Evolutionary conservation across 2,329 filamentous ascomycete species (phyloP).

Genomic region (Ceratocystis huliohia): DNA sequence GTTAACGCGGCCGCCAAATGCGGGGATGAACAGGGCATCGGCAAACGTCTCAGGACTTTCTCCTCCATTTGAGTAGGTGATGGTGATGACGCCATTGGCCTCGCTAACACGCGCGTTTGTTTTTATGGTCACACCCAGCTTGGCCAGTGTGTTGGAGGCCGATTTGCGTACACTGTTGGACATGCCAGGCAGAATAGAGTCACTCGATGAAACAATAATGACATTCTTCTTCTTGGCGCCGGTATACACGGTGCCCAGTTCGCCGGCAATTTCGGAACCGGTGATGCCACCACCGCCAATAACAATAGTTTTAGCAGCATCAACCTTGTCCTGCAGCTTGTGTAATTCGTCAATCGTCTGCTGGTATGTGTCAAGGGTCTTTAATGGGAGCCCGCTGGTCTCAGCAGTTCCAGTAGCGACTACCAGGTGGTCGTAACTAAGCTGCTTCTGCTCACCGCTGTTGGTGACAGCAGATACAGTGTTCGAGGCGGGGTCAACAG

Average conservation of each 20-base stretch:
- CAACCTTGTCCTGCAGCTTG: constrained; percentile 30
- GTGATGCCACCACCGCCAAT: constrained; percentile 31
- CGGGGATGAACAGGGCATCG: constrained; percentile 35
- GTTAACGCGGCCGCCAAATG: constrained; percentile 36
- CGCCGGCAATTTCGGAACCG: constrained; percentile 30
- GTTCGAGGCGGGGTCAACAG: constrained; percentile 33
- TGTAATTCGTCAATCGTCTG: constrained; percentile 32
- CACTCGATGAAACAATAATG: constrained; percentile 22
- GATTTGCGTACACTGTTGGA: constrained; percentile 30
- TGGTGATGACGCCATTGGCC: constrained; percentile 28
- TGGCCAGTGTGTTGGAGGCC: constrained; percentile 31
- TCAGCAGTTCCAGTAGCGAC: constrained; percentile 32
- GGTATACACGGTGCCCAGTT: constrained; percentile 28
- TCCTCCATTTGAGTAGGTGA: constrained; percentile 22
- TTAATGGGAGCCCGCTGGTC: constrained; percentile 34
- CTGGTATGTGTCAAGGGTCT: constrained; percentile 33
- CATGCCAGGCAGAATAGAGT: constrained; percentile 21
- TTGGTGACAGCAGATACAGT: constrained; percentile 32
- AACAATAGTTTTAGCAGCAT: constrained; percentile 29
- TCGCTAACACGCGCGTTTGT: constrained; percentile 30
- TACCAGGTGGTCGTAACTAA: constrained; percentile 40
- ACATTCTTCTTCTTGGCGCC: constrained; percentile 26
- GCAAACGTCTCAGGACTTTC: constrained; percentile 26
- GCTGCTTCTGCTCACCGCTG: constrained; percentile 26
- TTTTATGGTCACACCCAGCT: constrained; percentile 34